A percentile compares a stretch with the other conserved stretches of the same genome.
These are phyloP conservation scores for Allomyces arbusculus DNA, from an alignment of 192 early-diverging fungal species.

Conservation along the genomic window DNA sequence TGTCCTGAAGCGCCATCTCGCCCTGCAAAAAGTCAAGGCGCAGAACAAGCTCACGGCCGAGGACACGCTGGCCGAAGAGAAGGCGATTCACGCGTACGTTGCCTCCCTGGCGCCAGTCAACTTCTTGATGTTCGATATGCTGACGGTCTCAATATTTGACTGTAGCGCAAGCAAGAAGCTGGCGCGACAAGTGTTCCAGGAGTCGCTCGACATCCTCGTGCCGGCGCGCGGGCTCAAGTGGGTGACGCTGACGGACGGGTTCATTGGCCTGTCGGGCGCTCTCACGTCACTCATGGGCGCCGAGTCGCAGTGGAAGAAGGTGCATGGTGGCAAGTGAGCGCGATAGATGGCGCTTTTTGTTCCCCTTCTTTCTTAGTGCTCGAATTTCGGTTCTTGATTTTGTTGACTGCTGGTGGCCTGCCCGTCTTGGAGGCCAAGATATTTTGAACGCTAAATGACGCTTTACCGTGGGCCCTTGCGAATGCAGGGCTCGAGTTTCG, in stretches of 20 bases:
- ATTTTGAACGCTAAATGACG: too few species aligned
- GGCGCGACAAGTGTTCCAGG: slow-evolving; percentile 33
- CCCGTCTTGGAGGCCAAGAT: too few species aligned
- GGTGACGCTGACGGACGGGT: slow-evolving; percentile 38
- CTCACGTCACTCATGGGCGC: neutral
- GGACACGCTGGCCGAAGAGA: slow-evolving; percentile 9
- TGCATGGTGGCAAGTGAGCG: neutral
- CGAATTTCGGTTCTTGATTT: too few species aligned
- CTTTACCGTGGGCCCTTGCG: too few species aligned
- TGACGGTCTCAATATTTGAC: neutral
- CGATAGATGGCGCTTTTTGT: too few species aligned
- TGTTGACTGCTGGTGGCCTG: too few species aligned
- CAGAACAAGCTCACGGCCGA: slow-evolving; percentile 19
- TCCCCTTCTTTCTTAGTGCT: too few species aligned
- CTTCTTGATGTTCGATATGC: neutral
- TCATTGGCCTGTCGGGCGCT: slow-evolving; percentile 43
- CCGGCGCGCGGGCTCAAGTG: slow-evolving; percentile 47
- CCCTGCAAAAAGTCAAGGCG: slow-evolving; percentile 13
- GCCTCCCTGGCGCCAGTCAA: too few species aligned
- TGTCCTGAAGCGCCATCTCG: slow-evolving; percentile 20
- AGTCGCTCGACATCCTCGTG: slow-evolving; percentile 46
- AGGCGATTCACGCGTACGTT: neutral
- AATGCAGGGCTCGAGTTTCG: too few species aligned
- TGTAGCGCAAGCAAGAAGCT: slow-evolving; percentile 29
- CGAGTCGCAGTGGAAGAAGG: neutral